Conservation (phyloP, 768 basidiomycete genomes). For the Leccinum uliginosum region DNA sequence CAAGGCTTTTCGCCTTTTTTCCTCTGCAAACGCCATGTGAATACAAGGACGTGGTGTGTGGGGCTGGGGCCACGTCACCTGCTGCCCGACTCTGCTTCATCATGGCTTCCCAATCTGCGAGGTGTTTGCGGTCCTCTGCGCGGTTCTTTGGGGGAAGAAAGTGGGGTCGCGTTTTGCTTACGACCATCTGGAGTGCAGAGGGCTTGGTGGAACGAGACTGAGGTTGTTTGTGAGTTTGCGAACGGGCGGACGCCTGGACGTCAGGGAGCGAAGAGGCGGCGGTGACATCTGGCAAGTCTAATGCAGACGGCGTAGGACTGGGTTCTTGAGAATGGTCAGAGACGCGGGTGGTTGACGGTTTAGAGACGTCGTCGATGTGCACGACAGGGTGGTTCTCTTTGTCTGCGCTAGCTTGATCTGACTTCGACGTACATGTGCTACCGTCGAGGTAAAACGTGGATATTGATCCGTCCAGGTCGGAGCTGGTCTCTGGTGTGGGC, state of each 20-base stretch:
- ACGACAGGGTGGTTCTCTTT: slow-evolving; percentile 45
- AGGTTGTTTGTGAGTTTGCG: slow-evolving; percentile 36
- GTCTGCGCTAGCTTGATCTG: slow-evolving; percentile 12
- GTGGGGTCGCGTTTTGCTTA: slow-evolving; percentile 78
- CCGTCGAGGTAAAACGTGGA: slow-evolving; percentile 57
- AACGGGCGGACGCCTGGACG: slow-evolving; percentile 16
- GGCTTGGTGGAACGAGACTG: slow-evolving; percentile 59
- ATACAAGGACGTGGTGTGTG: neutral
- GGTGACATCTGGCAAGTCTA: slow-evolving; percentile 24
- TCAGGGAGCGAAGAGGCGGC: slow-evolving; percentile 30
- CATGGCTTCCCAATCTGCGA: slow-evolving; percentile 85
- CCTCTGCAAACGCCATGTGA: slow-evolving; percentile 43
- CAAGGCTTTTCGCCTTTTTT: slow-evolving; percentile 59
- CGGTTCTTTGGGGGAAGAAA: slow-evolving; percentile 81
- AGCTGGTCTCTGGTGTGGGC: slow-evolving; percentile 30
- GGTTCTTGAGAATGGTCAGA: slow-evolving; percentile 1
- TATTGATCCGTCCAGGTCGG: slow-evolving; percentile 38
- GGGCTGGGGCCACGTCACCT: slow-evolving; percentile 42
- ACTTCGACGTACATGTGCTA: slow-evolving; percentile 15
- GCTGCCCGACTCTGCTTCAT: slow-evolving; percentile 74
- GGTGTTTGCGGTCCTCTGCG: slow-evolving; percentile 76
- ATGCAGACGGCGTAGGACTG: slow-evolving; percentile 6
- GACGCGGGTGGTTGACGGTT: slow-evolving; percentile 30
- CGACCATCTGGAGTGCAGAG: slow-evolving; percentile 70
- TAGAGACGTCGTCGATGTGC: slow-evolving; percentile 44